A percentile compares a stretch with the other conserved stretches of the same genome.
phyloP scores from a whole-genome alignment of 345 rosid genomes.

The Citrus australasica region DNA sequence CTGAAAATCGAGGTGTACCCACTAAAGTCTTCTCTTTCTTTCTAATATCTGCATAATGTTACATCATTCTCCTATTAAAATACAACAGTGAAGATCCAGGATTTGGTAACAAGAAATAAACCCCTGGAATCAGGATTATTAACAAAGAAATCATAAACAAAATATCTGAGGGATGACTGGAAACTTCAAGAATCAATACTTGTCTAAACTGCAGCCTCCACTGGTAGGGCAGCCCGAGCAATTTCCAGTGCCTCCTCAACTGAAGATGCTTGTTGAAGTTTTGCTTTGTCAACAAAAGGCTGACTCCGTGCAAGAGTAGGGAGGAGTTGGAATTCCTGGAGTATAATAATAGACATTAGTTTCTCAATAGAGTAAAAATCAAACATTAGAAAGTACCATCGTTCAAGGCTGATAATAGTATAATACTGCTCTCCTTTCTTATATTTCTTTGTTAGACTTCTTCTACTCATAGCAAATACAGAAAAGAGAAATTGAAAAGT shows the following conservation, averaged over 20 bases:
- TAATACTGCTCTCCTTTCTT: not conserved
- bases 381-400: not conserved
- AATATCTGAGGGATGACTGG: not conserved
- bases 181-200: not conserved
- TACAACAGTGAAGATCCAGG: not conserved
- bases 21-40: not conserved
- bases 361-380: not conserved
- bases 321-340: conserved; percentile 81
- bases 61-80: not conserved
- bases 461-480: no score
- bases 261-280: conserved; percentile 75
- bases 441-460: not conserved
- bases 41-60: not conserved
- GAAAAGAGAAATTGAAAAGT: not conserved
- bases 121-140: conserved; percentile 3
- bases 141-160: not conserved
- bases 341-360: not conserved
- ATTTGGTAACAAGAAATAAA: not conserved
- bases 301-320: conserved; percentile 81
- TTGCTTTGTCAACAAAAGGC: conserved; percentile 66
- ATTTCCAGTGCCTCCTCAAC: conserved; percentile 86
- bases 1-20: not conserved
- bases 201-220: conserved; percentile 21
- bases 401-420: not conserved
- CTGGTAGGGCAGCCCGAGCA: conserved; percentile 45